These are phyloP conservation scores for Colletotrichum lindemuthianum DNA, from an alignment of 2,329 filamentous ascomycete genomes.

Conservation along the genomic window DNA sequence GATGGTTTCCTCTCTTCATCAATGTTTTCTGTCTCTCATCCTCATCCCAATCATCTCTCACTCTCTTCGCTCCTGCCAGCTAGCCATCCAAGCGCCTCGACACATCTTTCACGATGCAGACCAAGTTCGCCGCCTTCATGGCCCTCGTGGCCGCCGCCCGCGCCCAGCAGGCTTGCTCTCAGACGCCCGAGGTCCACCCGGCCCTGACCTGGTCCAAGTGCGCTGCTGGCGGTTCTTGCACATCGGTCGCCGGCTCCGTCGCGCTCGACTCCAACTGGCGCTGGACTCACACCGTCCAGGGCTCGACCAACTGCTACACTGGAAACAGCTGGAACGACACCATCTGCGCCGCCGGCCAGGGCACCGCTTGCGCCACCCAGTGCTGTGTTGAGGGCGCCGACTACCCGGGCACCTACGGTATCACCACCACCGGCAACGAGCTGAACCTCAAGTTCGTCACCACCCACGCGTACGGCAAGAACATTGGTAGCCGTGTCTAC, in stretches of 20 bases:
- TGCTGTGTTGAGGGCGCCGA: constrained; percentile 66
- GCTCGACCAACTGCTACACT: constrained; percentile 66
- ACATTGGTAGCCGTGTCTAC: constrained; percentile 68
- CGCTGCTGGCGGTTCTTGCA: constrained; percentile 60
- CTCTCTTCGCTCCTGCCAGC: constrained; percentile 7
- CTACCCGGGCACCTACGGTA: constrained; percentile 63
- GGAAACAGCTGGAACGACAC: constrained; percentile 59
- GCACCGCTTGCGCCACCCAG: constrained; percentile 55
- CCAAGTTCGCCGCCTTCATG: constrained; percentile 45
- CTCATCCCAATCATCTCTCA: constrained; percentile 12
- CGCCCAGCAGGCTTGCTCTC: constrained; percentile 62
- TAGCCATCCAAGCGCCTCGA: constrained; percentile 4
- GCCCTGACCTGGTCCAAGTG: constrained; percentile 64
- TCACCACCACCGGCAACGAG: constrained; percentile 60
- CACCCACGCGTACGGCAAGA: constrained; percentile 56
- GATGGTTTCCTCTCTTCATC: neutral
- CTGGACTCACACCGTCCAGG: constrained; percentile 61
- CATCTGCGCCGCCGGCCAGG: constrained; percentile 47
- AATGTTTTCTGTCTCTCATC: constrained; percentile 9
- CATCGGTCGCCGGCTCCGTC: constrained; percentile 58
- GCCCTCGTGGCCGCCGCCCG: constrained; percentile 54
- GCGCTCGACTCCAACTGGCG: constrained; percentile 71
- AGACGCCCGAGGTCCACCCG: constrained; percentile 62
- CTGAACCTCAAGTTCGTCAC: constrained; percentile 69
- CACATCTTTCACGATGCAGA: constrained; percentile 41